Evolutionary conservation across 2,329 filamentous ascomycete species (phyloP).

Genomic region (Knufia fluminis): DNA sequence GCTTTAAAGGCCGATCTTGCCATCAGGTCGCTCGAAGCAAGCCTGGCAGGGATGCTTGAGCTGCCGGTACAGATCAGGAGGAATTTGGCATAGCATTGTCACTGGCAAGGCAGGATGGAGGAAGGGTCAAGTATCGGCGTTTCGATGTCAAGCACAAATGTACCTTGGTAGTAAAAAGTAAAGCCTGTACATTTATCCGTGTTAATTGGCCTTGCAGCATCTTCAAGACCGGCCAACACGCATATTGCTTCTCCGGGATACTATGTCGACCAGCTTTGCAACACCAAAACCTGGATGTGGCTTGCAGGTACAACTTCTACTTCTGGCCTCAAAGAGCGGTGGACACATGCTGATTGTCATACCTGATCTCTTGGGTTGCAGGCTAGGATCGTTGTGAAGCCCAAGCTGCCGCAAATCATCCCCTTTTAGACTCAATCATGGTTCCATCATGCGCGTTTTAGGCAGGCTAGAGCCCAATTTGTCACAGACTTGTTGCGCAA

Average conservation of each 20-base stretch:
- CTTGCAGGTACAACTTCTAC: too few relatives aligned
- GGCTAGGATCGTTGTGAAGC: not conserved
- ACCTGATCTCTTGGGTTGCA: not conserved
- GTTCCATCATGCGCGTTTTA: not conserved
- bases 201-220: too few relatives aligned
- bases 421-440: not conserved
- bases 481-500: not conserved
- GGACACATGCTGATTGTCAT: not conserved
- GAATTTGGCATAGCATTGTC: not conserved
- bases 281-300: too few relatives aligned
- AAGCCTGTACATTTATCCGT: too few relatives aligned
- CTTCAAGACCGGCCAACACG: too few relatives aligned
- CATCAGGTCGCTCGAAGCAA: not conserved
- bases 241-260: too few relatives aligned
- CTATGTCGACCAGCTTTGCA: too few relatives aligned
- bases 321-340: not conserved
- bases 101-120: not conserved
- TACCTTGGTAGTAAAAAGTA: too few relatives aligned
- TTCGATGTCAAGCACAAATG: not conserved
- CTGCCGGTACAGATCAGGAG: not conserved
- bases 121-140: too few relatives aligned
- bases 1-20: conserved; percentile 1
- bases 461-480: conserved; percentile 5
- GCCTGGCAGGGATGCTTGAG: not conserved
- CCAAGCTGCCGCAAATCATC: not conserved